phyloP scores from a whole-genome alignment of 1,284 basidiomycete species.

The Vanrija sp. region DNA sequence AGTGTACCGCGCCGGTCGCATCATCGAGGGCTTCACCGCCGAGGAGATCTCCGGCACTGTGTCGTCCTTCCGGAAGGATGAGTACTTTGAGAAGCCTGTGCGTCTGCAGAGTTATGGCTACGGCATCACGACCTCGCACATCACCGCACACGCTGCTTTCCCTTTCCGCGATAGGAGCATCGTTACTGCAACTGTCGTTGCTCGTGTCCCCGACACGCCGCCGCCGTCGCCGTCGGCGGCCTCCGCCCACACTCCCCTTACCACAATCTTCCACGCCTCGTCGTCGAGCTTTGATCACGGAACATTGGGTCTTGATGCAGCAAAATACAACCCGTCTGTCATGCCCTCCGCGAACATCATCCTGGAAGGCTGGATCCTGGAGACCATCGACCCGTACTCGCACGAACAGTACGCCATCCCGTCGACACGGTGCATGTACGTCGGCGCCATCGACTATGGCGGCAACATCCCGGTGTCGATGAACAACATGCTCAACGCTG shows the following conservation, averaged over 20 bases:
- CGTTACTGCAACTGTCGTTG: conserved; percentile 70
- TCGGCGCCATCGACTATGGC: conserved; percentile 83
- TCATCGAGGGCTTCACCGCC: conserved; percentile 89
- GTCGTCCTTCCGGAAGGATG: conserved; percentile 52
- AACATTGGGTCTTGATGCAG: conserved; percentile 54
- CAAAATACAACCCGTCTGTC: conserved; percentile 71
- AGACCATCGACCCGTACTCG: conserved; percentile 95
- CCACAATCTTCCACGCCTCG: conserved; percentile 68
- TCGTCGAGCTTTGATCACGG: conserved; percentile 66
- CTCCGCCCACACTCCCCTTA: conserved; percentile 44
- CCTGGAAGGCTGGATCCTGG: conserved; percentile 92
- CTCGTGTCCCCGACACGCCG: conserved; percentile 55
- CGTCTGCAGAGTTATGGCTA: conserved; percentile 77
- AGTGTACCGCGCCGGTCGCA: conserved; percentile 82
- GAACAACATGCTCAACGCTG: conserved; percentile 81
- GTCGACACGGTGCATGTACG: conserved; percentile 82
- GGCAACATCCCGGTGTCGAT: conserved; percentile 81
- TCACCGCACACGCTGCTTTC: conserved; percentile 64
- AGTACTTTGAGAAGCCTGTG: conserved; percentile 57
- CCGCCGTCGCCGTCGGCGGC: conserved; percentile 48
- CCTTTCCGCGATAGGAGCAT: conserved; percentile 89
- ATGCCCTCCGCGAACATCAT: conserved; percentile 78
- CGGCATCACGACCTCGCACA: conserved; percentile 58
- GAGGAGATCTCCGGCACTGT: conserved; percentile 78
- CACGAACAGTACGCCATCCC: conserved; percentile 93